phyloP scores from a whole-genome alignment of 192 early-diverging fungal species.

The Mortierella antarctica region DNA sequence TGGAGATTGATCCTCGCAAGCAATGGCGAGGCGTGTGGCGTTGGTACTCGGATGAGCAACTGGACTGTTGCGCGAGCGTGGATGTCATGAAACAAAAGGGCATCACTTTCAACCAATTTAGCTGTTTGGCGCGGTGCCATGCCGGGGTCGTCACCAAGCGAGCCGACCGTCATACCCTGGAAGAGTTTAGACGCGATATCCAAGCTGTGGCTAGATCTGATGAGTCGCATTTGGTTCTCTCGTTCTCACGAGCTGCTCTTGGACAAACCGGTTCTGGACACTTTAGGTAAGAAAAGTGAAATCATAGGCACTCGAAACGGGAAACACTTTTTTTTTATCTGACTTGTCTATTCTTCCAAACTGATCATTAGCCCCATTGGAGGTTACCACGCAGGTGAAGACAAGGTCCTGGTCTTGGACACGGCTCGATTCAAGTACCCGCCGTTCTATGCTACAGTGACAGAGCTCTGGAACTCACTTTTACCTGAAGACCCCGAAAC shows the following conservation, averaged over 20 bases:
- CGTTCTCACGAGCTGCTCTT: conserved; percentile 79
- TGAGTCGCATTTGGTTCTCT: conserved; percentile 88
- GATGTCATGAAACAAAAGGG: conserved; percentile 82
- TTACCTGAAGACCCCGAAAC: conserved; percentile 85
- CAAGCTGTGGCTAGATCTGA: conserved; percentile 66
- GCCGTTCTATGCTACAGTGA: conserved; percentile 79
- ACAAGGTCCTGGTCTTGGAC: conserved; percentile 86
- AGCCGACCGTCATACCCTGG: conserved; percentile 66
- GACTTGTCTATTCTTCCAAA: background rate
- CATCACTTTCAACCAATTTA: conserved; percentile 90
- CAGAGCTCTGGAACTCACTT: conserved; percentile 84
- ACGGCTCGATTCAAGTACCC: conserved; percentile 93
- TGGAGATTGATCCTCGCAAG: conserved; percentile 86
- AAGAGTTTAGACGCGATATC: conserved; percentile 86
- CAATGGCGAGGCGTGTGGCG: conserved; percentile 93
- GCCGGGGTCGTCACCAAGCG: conserved; percentile 82
- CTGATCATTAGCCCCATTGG: conserved; percentile 75
- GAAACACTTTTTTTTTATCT: conserved; percentile 1
- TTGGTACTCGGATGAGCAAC: conserved; percentile 70
- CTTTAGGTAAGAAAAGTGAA: conserved; percentile 15
- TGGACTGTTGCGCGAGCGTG: conserved; percentile 72
- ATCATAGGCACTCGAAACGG: background rate
- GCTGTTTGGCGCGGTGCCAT: conserved; percentile 88
- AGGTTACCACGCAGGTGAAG: conserved; percentile 75
- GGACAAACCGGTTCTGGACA: conserved; percentile 90